Percentiles rank a stretch among this genome's conserved stretches.
Evolutionary conservation across 2,329 filamentous ascomycete species (phyloP).

Genomic region (Fusarium marasasianum): DNA sequence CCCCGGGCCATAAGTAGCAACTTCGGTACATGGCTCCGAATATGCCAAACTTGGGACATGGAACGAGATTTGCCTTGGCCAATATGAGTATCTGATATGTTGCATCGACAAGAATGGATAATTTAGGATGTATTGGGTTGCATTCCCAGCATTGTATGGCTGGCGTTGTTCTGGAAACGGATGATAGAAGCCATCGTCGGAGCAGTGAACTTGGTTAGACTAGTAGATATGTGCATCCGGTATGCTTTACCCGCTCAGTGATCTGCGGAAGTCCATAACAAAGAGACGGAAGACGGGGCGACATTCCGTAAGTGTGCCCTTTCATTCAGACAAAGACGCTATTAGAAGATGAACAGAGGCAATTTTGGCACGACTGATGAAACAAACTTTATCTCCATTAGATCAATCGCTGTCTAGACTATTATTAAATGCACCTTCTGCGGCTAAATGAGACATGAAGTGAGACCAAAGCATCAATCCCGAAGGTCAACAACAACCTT

Average conservation of each 20-base stretch:
- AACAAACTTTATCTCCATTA: not conserved
- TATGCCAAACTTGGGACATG: not conserved
- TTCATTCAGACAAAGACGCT: not conserved
- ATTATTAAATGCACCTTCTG: not conserved
- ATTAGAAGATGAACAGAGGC: not conserved
- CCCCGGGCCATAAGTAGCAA: conserved; percentile 9
- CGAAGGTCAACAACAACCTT: conserved; percentile 31
- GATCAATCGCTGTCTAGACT: not conserved
- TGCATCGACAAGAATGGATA: not conserved
- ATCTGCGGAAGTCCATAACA: rapidly evolving
- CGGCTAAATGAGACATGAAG: not conserved
- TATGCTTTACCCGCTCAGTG: too few relatives aligned
- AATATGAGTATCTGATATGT: not conserved
- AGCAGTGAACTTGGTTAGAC: not conserved
- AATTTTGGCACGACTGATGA: not conserved
- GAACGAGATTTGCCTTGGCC: not conserved
- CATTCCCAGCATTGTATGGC: not conserved
- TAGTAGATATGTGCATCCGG: not conserved
- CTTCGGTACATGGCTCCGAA: conserved; percentile 2
- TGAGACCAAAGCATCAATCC: not conserved
- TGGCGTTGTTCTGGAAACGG: not conserved
- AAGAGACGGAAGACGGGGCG: not conserved
- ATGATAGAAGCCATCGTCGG: not conserved
- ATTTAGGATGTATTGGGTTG: not conserved
- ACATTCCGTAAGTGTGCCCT: not conserved